Evolutionary conservation across 331 rosid genomes (phyloP), one percentile per base, ranked within the genome.

Genomic region (Malus hybrid): DNA sequence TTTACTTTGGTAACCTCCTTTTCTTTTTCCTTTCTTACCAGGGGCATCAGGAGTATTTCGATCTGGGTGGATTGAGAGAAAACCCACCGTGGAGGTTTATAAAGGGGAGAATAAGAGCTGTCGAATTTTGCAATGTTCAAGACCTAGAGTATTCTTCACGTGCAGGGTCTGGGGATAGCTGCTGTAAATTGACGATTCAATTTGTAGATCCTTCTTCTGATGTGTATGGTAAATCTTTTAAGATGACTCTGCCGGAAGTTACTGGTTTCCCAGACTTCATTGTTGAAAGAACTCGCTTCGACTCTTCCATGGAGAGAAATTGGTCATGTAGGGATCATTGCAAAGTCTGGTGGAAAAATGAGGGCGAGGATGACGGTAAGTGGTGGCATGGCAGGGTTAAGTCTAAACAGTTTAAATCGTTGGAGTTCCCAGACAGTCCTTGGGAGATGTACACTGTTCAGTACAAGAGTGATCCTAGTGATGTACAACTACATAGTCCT

Each of bases 261-360:
- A 89, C 96, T 76, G 77, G 93, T 76, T 92, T 95, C 85, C 98
- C 99, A 5, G 99, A 95, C 86, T 95, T 92, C 74, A 94, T 95
- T 80, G 97, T 95, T 48, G 98, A 92, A 81, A 90, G 85, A 86
- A 83, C 86, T 71, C 85, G 98, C 72, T 95, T 88, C 70, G 96
- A 84, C 70, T 90, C 90, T 67, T 91, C 97, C 20, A 83, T 88
- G 77, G 83, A 80, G 78, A 90, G 93, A 82, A 95, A 95, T 73
- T 95, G 99, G 99, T 83, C 93, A 32, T 85, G 77, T 78, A 88
- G 99, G 87, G 98, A 95, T 82, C 93, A 89, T 75, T 92, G 98
- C 91, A 87, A 81, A 86, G 99, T 95, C 79, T 95, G 99, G 99
- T 95, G 99, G 99, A 92, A 84, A 87, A 85, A 87, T 81, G 99